Conservation (phyloP, 2,329 filamentous ascomycete genomes). For the Amphichorda felina region DNA sequence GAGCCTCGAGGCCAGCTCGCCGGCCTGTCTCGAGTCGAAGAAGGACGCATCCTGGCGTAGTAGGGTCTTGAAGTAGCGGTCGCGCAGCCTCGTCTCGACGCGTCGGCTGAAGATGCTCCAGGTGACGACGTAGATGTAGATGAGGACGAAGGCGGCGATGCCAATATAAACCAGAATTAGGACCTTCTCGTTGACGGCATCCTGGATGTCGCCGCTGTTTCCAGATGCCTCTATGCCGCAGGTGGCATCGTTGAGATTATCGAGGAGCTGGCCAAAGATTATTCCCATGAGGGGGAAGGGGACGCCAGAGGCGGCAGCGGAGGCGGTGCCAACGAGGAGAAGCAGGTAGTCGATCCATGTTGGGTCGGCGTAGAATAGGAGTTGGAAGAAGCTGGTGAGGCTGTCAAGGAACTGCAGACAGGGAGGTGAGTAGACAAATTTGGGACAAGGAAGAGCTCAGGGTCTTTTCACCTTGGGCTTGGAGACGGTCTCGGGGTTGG, state of each 20-base stretch:
- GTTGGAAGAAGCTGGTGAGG: slow-evolving; percentile 27
- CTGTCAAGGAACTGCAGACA: slow-evolving; percentile 7
- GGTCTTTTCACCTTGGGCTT: slow-evolving; percentile 6
- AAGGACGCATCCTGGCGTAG: slow-evolving; percentile 87
- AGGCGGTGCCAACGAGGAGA: slow-evolving; percentile 25
- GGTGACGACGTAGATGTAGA: slow-evolving; percentile 52
- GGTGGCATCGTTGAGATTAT: slow-evolving; percentile 46
- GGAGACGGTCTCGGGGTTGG: background rate
- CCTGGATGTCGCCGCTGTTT: slow-evolving; percentile 20
- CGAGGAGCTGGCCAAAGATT: slow-evolving; percentile 51
- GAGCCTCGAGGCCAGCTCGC: slow-evolving; percentile 51
- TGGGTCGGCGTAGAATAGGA: slow-evolving; percentile 32
- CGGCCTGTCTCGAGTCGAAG: slow-evolving; percentile 61
- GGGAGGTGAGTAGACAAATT: too few species aligned
- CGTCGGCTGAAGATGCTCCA: slow-evolving; percentile 55
- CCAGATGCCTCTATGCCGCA: slow-evolving; percentile 25
- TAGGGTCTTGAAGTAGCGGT: slow-evolving; percentile 74
- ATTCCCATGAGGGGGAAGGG: slow-evolving; percentile 54
- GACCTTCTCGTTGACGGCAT: slow-evolving; percentile 42
- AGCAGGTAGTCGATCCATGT: slow-evolving; percentile 29
- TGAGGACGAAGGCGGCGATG: slow-evolving; percentile 48
- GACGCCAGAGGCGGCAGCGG: slow-evolving; percentile 44
- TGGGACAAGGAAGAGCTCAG: background rate
- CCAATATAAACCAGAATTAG: slow-evolving; percentile 51
- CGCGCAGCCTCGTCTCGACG: slow-evolving; percentile 60